Evolutionary conservation across 2,329 filamentous ascomycete species (phyloP), one percentile per base, ranked within the genome.

Genomic region (Emericellopsis atlantica): DNA sequence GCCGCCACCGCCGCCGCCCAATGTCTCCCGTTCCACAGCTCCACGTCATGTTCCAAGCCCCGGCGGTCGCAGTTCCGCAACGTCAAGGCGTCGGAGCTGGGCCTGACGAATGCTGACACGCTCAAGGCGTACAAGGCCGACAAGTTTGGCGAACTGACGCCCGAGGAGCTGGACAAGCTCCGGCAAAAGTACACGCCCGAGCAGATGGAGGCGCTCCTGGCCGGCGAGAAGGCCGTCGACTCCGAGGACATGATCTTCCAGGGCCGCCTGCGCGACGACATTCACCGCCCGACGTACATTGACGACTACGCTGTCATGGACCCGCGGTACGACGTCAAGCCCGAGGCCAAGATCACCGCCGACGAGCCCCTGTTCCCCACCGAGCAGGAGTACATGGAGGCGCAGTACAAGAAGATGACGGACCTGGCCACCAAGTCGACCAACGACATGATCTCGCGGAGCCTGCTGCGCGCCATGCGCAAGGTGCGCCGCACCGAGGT

Each of bases 301-400:
- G 88, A 95, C 57, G 86, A 94, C 59, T 83, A 95, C 54, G 76
- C 82, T 44, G 73, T 74, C 43, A 72, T 90, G 47, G 76, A 86
- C 54, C 85, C 87, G 40, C 70, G 85, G 39, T 74, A 92, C 45
- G 90, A 96, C 65, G 74, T 81, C 56, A 76, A 67, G 58, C 73
- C 63, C 49, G 69, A 62, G 43, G 63, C 53, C 59, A 37, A 59
- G 62, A 55, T 62, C 58, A 52, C 70, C 68, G 52, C 76, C 41
- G 65, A 68, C 39, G 69, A 79, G 45, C 54, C 55, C 36, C 64
- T 72, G 46, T 73, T 81, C 61, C 79, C 81, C 60, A 68, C 62
- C 42, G 71, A 76, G 47, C 78, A 86, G 55, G 74, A 59, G 59
- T 44, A 40, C 38, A 52, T 58, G 32, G 64, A 74, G 38, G 73